Base-by-base conservation (phyloP, 768 basidiomycete genomes). In the Trichaptum fuscoviolaceum region DNA sequence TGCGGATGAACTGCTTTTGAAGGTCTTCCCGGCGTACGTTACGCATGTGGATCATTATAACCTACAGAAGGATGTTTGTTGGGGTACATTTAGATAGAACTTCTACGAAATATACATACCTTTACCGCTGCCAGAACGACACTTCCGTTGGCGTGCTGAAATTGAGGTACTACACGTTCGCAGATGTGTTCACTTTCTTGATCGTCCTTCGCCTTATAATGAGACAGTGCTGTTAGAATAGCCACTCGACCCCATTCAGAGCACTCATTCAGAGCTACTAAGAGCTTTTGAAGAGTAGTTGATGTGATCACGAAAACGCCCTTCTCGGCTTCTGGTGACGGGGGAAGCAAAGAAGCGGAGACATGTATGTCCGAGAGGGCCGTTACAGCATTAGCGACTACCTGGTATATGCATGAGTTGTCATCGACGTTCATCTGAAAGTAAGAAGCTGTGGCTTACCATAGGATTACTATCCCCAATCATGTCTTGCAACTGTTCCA, bases 221-320 rank as follows among this genome's bases (percentile, higher is more conserved):
- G 86, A 6, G 93, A 84, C 34, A 99, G 79, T 0, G 94, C 93
- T 67, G 90, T 91, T 64, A 99, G 78, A 42, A 99, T 88, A 0
- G 96, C 95, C 18, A 99, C 95, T 66, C 96, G 87, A 35, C 97
- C 97, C 97, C 97, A 99, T 79, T 99, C 97, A 0, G 96, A 96
- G 75, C 96, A 98, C 77, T 99, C 97, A 74, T 96, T 96, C 23
- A 99, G 82, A 1, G 96, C 97, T 64, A 99, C 92, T 65, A 99
- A 81, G 18, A 99, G 85, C 75, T 96, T 97, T 77, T 84, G 90
- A 63, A 99, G 83, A 67, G 96, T 85, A 0, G 87, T 76, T 7
- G 89, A 77, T n/a, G 95, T 95, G 75, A 99, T 93, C 67, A 77
- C 78, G 79, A 99, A 98, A 64, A 89, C 76, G 20, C 87, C 89